These are phyloP conservation scores for Spirogloea muscicola DNA, from an alignment of 139 green algal species.

Conservation along the genomic window DNA sequence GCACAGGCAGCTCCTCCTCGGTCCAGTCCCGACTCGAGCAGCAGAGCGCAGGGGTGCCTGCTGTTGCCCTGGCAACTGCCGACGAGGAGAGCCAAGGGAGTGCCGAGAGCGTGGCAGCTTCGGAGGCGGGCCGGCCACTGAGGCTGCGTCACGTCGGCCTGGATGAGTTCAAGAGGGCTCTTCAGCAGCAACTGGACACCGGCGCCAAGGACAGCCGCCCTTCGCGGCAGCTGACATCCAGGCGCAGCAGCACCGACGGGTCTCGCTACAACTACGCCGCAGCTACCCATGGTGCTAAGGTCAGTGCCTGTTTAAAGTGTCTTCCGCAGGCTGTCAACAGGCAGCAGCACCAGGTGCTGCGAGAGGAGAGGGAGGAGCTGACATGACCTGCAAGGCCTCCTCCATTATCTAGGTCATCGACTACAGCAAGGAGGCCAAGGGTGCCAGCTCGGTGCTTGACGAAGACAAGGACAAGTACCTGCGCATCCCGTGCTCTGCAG, in stretches of 20 bases:
- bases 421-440: slow-evolving; percentile 41
- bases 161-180: background rate
- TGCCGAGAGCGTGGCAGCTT: too few relatives aligned
- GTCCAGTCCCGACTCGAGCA: too few relatives aligned
- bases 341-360: too few relatives aligned
- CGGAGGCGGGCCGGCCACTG: background rate
- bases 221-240: background rate
- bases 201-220: background rate
- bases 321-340: too few relatives aligned
- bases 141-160: background rate
- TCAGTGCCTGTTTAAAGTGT: too few relatives aligned
- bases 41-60: too few relatives aligned
- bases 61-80: too few relatives aligned
- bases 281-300: slow-evolving; percentile 24
- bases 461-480: slow-evolving; percentile 55
- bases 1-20: too few relatives aligned
- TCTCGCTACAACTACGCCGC: slow-evolving; percentile 38
- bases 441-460: slow-evolving; percentile 29
- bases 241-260: background rate
- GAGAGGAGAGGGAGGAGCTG: too few relatives aligned
- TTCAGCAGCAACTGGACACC: background rate
- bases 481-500: slow-evolving; percentile 45
- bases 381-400: too few relatives aligned
- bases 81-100: too few relatives aligned
- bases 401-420: too few relatives aligned